Evolutionary conservation across 768 basidiomycete species (phyloP).

Genomic region (Leucocoprinus sp.): DNA sequence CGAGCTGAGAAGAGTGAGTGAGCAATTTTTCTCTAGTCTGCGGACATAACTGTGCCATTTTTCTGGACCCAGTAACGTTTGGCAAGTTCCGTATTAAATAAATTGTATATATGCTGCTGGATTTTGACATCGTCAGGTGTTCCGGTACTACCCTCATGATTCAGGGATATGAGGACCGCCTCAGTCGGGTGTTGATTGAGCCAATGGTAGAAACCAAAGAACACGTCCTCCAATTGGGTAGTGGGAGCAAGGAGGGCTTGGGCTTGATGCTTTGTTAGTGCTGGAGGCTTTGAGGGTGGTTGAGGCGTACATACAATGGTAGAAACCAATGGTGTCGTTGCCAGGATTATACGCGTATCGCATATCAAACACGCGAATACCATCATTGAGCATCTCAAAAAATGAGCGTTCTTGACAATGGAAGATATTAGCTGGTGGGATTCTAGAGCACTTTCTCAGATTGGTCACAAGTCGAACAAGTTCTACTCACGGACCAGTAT

Average conservation of each 20-base stretch:
- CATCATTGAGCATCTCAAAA: slow-evolving; percentile 38
- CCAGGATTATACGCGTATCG: slow-evolving; percentile 43
- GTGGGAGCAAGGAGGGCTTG: slow-evolving; percentile 35
- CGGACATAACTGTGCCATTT: slow-evolving; percentile 30
- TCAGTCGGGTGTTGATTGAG: slow-evolving; percentile 44
- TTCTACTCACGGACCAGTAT: slow-evolving; percentile 34
- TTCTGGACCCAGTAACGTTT: slow-evolving; percentile 41
- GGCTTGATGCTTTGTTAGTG: slow-evolving; percentile 19
- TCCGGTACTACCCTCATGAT: slow-evolving; percentile 40
- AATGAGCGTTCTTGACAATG: slow-evolving; percentile 41
- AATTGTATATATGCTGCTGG: slow-evolving; percentile 32
- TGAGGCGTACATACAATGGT: slow-evolving; percentile 38
- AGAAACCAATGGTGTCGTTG: slow-evolving; percentile 41
- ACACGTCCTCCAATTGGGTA: slow-evolving; percentile 40
- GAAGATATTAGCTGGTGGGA: slow-evolving; percentile 25
- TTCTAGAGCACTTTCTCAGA: slow-evolving; percentile 15
- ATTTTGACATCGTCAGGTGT: slow-evolving; percentile 34
- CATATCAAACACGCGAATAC: slow-evolving; percentile 43
- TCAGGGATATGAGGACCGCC: slow-evolving; percentile 43
- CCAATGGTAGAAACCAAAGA: slow-evolving; percentile 45
- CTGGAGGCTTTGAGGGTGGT: background rate
- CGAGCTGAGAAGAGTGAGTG: too few relatives aligned
- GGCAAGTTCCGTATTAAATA: slow-evolving; percentile 29
- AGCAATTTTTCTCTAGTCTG: background rate
- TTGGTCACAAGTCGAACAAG: too few relatives aligned